Conservation (phyloP, 2,329 filamentous ascomycete genomes). For the Coniochaeta ligniaria region DNA sequence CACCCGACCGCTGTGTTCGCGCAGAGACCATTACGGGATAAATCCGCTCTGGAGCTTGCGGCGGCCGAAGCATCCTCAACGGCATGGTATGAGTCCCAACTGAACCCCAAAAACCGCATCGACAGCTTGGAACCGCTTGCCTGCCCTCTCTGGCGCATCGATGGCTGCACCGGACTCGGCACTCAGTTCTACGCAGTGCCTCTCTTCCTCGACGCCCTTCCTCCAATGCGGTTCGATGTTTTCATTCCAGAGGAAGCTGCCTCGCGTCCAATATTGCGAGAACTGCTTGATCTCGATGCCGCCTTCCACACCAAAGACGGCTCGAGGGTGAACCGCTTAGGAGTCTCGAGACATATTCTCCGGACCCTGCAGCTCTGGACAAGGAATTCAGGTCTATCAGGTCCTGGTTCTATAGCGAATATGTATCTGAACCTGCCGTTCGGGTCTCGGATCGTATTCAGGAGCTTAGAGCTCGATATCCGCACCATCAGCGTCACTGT, state of each 20-base stretch:
- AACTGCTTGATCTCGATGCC: constrained; percentile 39
- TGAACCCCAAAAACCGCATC: constrained; percentile 56
- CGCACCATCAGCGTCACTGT: constrained; percentile 37
- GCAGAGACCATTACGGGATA: constrained; percentile 3
- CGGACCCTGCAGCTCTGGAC: constrained; percentile 48
- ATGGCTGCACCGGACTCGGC: constrained; percentile 49
- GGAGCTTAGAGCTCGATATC: constrained; percentile 40
- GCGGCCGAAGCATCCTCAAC: neutral
- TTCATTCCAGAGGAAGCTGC: constrained; percentile 45
- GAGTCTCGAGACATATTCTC: constrained; percentile 45
- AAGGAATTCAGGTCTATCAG: constrained; percentile 18
- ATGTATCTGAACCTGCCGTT: constrained; percentile 44
- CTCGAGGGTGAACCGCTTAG: constrained; percentile 37
- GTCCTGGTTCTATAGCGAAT: constrained; percentile 17
- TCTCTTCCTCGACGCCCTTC: constrained; percentile 35
- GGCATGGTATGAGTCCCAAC: constrained; percentile 38
- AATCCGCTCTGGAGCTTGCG: neutral
- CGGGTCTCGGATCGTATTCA: constrained; percentile 49
- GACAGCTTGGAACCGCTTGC: constrained; percentile 41
- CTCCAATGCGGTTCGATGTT: constrained; percentile 50
- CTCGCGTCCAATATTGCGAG: constrained; percentile 32
- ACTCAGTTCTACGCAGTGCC: constrained; percentile 52
- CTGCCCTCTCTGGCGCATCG: constrained; percentile 47
- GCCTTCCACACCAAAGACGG: constrained; percentile 50
- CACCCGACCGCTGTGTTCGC: constrained; percentile 50